Percentiles rank a stretch among this genome's conserved stretches.
These are phyloP conservation scores for Trichophyton rubrum DNA, from an alignment of 2,329 filamentous ascomycete genomes.

Conservation along the genomic window DNA sequence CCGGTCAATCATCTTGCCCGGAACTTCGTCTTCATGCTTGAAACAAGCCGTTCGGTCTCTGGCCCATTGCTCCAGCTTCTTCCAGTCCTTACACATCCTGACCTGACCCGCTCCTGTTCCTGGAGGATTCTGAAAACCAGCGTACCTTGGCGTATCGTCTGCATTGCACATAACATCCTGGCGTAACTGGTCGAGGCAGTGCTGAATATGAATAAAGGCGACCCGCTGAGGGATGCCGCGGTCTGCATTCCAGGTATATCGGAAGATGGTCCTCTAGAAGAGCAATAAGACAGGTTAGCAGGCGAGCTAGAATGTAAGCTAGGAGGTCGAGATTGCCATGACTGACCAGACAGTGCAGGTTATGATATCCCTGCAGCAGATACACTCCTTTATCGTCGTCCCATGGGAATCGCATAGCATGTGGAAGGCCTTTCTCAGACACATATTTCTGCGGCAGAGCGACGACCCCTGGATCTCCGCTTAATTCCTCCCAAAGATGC, in stretches of 20 bases:
- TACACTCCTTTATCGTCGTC: background rate
- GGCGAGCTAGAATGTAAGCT: no score
- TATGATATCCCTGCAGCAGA: background rate
- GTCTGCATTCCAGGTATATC: background rate
- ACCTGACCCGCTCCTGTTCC: background rate
- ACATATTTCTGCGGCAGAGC: background rate
- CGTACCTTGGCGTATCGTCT: background rate
- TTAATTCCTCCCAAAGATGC: background rate
- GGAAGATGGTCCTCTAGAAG: background rate
- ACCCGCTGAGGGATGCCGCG: background rate
- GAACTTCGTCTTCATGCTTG: background rate
- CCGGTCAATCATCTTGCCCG: background rate
- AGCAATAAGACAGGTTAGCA: background rate
- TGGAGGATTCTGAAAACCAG: background rate
- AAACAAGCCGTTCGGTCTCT: background rate
- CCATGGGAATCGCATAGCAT: background rate
- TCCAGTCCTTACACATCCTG: background rate
- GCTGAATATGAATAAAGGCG: background rate
- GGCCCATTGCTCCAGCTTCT: background rate
- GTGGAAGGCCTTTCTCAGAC: background rate
- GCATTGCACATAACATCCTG: background rate
- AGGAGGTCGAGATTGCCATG: no score
- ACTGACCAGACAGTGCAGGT: background rate
- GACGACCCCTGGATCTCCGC: background rate
- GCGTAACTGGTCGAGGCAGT: constrained; percentile 1